Conservation (phyloP, 1,284 basidiomycete genomes). For the Inonotus hispidus region DNA sequence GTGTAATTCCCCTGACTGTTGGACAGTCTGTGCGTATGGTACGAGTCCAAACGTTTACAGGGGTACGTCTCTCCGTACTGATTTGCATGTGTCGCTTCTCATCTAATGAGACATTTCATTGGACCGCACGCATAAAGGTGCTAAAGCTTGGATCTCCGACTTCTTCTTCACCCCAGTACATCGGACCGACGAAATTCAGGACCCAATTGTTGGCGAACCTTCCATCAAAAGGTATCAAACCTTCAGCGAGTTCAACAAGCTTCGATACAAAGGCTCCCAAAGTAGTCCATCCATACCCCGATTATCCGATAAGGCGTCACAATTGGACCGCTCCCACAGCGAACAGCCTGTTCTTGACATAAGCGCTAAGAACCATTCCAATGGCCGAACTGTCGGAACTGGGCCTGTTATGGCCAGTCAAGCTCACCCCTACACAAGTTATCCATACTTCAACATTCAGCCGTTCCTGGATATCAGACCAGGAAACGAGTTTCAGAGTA, state of each 20-base stretch:
- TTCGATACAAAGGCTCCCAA: background rate
- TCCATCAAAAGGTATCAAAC: background rate
- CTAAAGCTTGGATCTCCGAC: background rate
- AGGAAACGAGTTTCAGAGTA: background rate
- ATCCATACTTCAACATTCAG: too few species aligned
- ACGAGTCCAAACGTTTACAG: constrained; percentile 3
- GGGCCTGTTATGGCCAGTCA: background rate
- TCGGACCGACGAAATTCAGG: background rate
- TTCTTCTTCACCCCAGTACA: background rate
- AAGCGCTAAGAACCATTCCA: background rate
- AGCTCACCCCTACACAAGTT: background rate
- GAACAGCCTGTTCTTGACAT: background rate
- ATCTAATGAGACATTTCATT: background rate
- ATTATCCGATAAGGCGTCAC: background rate
- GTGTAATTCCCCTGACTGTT: constrained; percentile 11
- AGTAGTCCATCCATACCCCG: background rate
- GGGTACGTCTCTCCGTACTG: background rate
- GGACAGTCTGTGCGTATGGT: constrained; percentile 9
- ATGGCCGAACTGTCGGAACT: background rate
- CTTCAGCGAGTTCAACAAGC: background rate
- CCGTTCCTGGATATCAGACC: too few species aligned
- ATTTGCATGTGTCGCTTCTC: background rate
- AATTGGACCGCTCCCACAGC: background rate
- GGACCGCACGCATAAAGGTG: background rate
- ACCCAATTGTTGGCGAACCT: background rate